A percentile compares a stretch with the other conserved stretches of the same genome.
Conservation (phyloP, 2,329 filamentous ascomycete genomes). For the Botryosphaeria dothidea region DNA sequence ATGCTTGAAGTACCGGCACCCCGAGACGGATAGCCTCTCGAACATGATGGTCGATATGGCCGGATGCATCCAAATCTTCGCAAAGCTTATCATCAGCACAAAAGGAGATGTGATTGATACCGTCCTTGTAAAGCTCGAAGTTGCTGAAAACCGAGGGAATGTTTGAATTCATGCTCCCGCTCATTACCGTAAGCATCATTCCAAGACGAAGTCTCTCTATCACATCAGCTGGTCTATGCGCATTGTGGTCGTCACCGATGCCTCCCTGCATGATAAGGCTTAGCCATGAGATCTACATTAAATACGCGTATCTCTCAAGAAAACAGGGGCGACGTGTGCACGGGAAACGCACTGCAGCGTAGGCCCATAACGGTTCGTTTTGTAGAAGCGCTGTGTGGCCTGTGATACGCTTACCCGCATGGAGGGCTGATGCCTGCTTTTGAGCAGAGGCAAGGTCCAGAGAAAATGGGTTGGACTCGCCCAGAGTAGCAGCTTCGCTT, state of each 20-base stretch:
- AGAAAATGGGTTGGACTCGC: background rate
- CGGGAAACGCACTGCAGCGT: background rate
- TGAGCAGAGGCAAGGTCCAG: background rate
- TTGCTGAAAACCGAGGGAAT: background rate
- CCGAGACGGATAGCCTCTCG: background rate
- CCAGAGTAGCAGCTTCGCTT: background rate
- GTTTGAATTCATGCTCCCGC: background rate
- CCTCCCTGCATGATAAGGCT: background rate
- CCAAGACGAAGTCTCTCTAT: background rate
- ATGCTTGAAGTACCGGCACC: background rate
- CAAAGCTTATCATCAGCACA: background rate
- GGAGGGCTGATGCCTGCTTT: background rate
- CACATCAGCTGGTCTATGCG: background rate
- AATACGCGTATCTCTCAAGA: too few species aligned
- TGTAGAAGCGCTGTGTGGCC: background rate
- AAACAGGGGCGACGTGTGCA: too few species aligned
- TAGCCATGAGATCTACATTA: background rate
- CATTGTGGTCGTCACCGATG: background rate
- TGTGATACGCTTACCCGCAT: background rate
- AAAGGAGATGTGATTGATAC: background rate
- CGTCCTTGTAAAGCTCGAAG: background rate
- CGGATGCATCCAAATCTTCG: background rate
- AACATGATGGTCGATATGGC: background rate
- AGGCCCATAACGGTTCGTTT: background rate
- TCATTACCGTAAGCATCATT: background rate